Evolutionary conservation across 2,329 filamentous ascomycete species (phyloP).

Genomic region (Pestalotiopsis sp.): DNA sequence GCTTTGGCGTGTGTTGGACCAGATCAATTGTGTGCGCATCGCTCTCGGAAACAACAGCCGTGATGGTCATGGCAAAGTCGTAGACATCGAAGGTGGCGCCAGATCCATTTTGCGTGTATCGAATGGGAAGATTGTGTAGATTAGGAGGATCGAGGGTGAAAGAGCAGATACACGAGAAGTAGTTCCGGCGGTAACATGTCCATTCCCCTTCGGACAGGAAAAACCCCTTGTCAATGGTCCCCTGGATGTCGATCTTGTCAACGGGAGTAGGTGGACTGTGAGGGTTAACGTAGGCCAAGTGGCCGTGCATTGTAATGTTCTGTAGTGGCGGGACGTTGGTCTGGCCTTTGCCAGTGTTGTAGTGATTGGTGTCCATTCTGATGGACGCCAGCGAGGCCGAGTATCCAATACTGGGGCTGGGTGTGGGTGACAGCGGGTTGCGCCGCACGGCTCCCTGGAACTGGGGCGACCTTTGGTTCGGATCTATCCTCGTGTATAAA

Average conservation of each 20-base stretch:
- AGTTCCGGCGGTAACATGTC: slow-evolving; percentile 92
- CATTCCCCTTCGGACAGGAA: slow-evolving; percentile 80
- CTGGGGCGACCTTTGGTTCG: slow-evolving; percentile 54
- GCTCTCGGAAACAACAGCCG: slow-evolving; percentile 78
- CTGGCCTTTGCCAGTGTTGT: slow-evolving; percentile 38
- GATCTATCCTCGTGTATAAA: slow-evolving; percentile 50
- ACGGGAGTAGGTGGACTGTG: slow-evolving; percentile 46
- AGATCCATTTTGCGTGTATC: slow-evolving; percentile 51
- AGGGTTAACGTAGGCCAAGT: slow-evolving; percentile 62
- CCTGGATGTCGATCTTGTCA: slow-evolving; percentile 69
- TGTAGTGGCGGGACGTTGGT: slow-evolving; percentile 56
- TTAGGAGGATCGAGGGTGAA: slow-evolving; percentile 68
- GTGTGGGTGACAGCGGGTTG: slow-evolving; percentile 56
- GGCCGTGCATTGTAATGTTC: slow-evolving; percentile 54
- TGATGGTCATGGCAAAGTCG: slow-evolving; percentile 81
- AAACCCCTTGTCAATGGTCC: slow-evolving; percentile 87
- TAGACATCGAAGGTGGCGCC: slow-evolving; percentile 66
- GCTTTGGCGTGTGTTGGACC: slow-evolving; percentile 88
- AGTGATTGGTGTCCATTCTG: slow-evolving; percentile 53
- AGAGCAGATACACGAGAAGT: slow-evolving; percentile 83
- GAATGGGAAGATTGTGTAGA: slow-evolving; percentile 40
- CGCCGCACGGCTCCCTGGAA: slow-evolving; percentile 50
- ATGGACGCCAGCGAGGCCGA: slow-evolving; percentile 36
- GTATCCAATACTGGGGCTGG: slow-evolving; percentile 50
- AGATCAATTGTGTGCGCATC: slow-evolving; percentile 78